phyloP scores from a whole-genome alignment of 2,329 filamentous ascomycete species.

The Tympanopsis confertula region DNA sequence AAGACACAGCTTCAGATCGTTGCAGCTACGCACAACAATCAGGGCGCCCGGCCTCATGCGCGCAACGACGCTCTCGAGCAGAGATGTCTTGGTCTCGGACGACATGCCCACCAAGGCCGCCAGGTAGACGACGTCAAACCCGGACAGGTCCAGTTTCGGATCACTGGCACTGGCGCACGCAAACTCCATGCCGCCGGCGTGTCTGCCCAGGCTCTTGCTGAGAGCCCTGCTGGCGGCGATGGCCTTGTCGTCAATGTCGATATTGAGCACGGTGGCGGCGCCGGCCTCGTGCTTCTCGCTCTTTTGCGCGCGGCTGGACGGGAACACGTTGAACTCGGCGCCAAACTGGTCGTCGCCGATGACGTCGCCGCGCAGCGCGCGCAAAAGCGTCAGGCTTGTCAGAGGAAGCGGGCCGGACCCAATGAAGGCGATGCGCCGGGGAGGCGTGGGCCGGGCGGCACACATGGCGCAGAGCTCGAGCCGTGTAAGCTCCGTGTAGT shows the following conservation, averaged over 20 bases:
- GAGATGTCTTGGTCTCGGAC: slow-evolving; percentile 24
- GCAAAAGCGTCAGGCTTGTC: slow-evolving; percentile 30
- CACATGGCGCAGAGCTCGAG: slow-evolving; percentile 30
- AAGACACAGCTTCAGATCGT: slow-evolving; percentile 27
- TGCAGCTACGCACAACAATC: slow-evolving; percentile 31
- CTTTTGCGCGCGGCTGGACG: slow-evolving; percentile 3
- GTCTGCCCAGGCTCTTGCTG: slow-evolving; percentile 16
- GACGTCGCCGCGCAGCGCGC: slow-evolving; percentile 13
- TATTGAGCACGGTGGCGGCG: slow-evolving; percentile 20
- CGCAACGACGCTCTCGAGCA: slow-evolving; percentile 20
- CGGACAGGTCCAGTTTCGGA: slow-evolving; percentile 11
- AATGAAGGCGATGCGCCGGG: slow-evolving; percentile 29
- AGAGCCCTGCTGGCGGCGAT: slow-evolving; percentile 17
- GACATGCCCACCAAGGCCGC: slow-evolving; percentile 34
- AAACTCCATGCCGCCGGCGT: slow-evolving; percentile 20
- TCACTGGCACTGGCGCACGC: slow-evolving; percentile 17
- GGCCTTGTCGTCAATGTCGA: slow-evolving; percentile 24
- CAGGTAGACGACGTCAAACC: slow-evolving; percentile 33
- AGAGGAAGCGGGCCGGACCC: slow-evolving; percentile 36
- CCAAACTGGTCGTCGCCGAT: neutral
- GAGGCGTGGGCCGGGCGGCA: slow-evolving; percentile 16
- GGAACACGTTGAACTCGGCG: neutral
- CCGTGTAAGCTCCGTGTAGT: slow-evolving; percentile 33
- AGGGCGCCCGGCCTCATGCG: slow-evolving; percentile 27
- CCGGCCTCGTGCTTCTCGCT: neutral